Evolutionary conservation across 164 flowering plant species (phyloP).

Genomic region (Malania oleifera): DNA sequence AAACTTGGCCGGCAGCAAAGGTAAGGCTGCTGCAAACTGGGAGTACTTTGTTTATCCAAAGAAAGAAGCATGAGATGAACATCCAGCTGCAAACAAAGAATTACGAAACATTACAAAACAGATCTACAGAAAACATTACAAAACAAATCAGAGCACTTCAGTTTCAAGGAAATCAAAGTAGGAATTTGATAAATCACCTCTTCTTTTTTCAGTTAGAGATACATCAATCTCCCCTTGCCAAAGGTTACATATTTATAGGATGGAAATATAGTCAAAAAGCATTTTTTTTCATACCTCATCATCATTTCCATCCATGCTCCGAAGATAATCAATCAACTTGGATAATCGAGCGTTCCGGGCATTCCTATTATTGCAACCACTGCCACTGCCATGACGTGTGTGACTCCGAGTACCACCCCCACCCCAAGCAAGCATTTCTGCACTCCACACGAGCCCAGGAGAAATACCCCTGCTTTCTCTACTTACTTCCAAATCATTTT

Average conservation of each 20-base stretch:
- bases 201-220: too few relatives aligned
- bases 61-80: constrained; percentile 34
- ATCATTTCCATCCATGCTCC: constrained; percentile 40
- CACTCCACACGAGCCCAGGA: constrained; percentile 41
- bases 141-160: too few relatives aligned
- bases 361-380: constrained; percentile 40
- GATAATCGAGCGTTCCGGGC: constrained; percentile 38
- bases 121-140: too few relatives aligned
- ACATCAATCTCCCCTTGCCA: background rate
- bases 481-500: constrained; percentile 50
- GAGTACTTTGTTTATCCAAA: constrained; percentile 23
- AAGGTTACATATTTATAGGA: background rate
- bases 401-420: constrained; percentile 72
- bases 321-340: constrained; percentile 53
- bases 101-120: too few relatives aligned
- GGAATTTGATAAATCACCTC: too few relatives aligned
- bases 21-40: constrained; percentile 30
- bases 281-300: constrained; percentile 24
- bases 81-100: constrained; percentile 25
- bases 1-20: constrained; percentile 34
- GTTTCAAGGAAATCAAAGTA: too few relatives aligned
- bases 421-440: constrained; percentile 85
- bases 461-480: constrained; percentile 47
- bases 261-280: background rate
- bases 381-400: constrained; percentile 49